Percentiles rank a stretch among this genome's conserved stretches.
Conservation (phyloP, 495 filamentous ascomycete genomes). For the Podospora australis region DNA sequence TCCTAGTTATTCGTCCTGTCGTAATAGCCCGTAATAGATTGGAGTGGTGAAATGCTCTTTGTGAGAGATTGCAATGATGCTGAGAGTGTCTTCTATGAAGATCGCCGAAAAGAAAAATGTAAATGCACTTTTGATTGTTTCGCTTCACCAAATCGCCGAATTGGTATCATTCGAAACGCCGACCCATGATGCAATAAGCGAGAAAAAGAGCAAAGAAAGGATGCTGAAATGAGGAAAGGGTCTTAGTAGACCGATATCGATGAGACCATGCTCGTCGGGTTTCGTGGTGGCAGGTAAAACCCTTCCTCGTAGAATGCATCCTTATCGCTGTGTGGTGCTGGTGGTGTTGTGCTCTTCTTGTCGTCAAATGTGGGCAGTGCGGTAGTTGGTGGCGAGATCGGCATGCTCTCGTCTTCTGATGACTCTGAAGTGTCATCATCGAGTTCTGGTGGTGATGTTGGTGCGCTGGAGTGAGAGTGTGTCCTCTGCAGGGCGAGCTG, state of each 20-base stretch:
- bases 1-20: no score
- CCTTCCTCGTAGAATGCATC: slow-evolving; percentile 52
- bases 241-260: slow-evolving; percentile 44
- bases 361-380: slow-evolving; percentile 61
- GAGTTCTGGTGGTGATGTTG: slow-evolving; percentile 55
- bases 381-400: slow-evolving; percentile 72
- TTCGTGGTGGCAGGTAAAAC: slow-evolving; percentile 53
- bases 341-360: slow-evolving; percentile 43
- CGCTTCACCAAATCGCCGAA: not conserved
- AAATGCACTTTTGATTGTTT: not conserved
- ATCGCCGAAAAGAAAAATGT: not conserved
- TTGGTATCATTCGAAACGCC: slow-evolving; percentile 27
- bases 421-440: slow-evolving; percentile 64
- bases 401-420: slow-evolving; percentile 63
- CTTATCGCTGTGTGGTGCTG: slow-evolving; percentile 32
- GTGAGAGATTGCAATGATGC: no score
- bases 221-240: slow-evolving; percentile 11
- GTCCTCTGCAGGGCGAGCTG: slow-evolving; percentile 68
- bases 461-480: slow-evolving; percentile 56
- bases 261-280: slow-evolving; percentile 38
- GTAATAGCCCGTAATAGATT: no score
- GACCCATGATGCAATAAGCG: slow-evolving; percentile 29
- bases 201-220: slow-evolving; percentile 20
- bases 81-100: no score
- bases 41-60: no score